These are phyloP conservation scores for Plasmopara muralis DNA, from an alignment of 352 stramenopile species.

Conservation along the genomic window DNA sequence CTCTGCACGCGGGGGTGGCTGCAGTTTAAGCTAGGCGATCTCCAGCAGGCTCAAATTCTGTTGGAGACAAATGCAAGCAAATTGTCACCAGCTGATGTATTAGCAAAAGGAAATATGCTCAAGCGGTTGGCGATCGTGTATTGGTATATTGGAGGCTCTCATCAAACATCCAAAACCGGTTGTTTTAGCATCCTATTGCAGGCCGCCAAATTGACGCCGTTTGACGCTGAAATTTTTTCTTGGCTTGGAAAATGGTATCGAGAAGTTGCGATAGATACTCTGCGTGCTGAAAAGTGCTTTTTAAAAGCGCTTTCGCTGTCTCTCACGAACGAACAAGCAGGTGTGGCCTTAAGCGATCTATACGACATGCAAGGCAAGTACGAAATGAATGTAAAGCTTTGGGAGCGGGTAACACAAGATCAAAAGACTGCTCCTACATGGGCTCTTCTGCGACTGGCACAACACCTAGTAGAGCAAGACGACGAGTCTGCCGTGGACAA, in stretches of 20 bases:
- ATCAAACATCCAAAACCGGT: constrained; percentile 44
- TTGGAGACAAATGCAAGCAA: constrained; percentile 33
- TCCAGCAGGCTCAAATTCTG: constrained; percentile 27
- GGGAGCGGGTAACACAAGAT: constrained; percentile 53
- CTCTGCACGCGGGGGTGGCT: constrained; percentile 44
- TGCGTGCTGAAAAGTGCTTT: constrained; percentile 82
- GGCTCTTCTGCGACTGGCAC: constrained; percentile 62
- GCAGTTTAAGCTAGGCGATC: constrained; percentile 34
- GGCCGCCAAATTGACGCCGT: constrained; percentile 63
- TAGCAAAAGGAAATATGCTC: constrained; percentile 28
- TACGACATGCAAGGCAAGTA: constrained; percentile 58
- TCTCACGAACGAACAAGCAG: constrained; percentile 45
- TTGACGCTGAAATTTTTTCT: constrained; percentile 58
- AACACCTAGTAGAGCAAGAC: constrained; percentile 59
- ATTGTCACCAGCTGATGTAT: constrained; percentile 15
- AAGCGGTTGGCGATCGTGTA: constrained; percentile 78
- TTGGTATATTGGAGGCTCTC: constrained; percentile 48
- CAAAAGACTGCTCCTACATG: constrained; percentile 59
- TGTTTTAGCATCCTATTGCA: constrained; percentile 65
- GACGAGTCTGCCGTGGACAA: constrained; percentile 62
- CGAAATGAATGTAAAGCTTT: constrained; percentile 63
- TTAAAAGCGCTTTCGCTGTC: constrained; percentile 70
- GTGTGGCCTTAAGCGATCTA: constrained; percentile 53
- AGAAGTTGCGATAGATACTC: constrained; percentile 43
- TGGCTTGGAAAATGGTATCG: constrained; percentile 78